A percentile compares a stretch with the other conserved stretches of the same genome.
phyloP scores from a whole-genome alignment of 495 filamentous ascomycete genomes.

The Penicillium roqueforti region DNA sequence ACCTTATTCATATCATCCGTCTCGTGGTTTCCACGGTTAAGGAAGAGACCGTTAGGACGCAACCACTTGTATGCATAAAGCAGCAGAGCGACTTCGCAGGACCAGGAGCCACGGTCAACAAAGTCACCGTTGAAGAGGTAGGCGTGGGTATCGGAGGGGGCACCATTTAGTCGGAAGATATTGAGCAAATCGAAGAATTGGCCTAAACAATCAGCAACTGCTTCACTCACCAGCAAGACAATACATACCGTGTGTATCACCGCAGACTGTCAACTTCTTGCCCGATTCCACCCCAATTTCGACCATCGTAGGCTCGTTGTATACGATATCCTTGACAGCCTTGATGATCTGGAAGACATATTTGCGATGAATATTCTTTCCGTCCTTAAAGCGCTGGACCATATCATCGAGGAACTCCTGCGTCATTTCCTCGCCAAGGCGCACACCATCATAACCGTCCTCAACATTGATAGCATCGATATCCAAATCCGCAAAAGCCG shows the following conservation, averaged over 20 bases:
- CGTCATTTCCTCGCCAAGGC: constrained; percentile 80
- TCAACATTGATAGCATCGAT: constrained; percentile 82
- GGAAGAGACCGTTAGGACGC: constrained; percentile 79
- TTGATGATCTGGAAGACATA: constrained; percentile 96
- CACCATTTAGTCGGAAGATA: constrained; percentile 88
- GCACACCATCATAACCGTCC: constrained; percentile 75
- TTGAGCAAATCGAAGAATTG: constrained; percentile 98
- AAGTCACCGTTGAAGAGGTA: constrained; percentile 99
- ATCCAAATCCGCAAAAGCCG: constrained; percentile 85
- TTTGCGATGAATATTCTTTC: constrained; percentile 92
- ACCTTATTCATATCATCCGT: constrained; percentile 99
- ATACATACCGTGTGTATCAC: constrained; percentile 85
- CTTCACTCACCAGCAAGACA: neutral
- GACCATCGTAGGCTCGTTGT: constrained; percentile 93
- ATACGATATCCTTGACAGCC: constrained; percentile 82
- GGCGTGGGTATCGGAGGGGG: constrained; percentile 74
- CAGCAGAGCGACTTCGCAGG: constrained; percentile 87
- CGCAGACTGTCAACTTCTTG: constrained; percentile 84
- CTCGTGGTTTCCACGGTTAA: constrained; percentile 98
- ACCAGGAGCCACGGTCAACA: constrained; percentile 96
- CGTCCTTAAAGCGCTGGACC: constrained; percentile 91
- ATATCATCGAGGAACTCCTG: constrained; percentile 95
- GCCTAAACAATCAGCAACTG: constrained; percentile 45
- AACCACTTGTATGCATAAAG: constrained; percentile 98
- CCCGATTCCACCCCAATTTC: constrained; percentile 79